phyloP scores from a whole-genome alignment of 805 yeast species.

The Barnettozyma vustinii region DNA sequence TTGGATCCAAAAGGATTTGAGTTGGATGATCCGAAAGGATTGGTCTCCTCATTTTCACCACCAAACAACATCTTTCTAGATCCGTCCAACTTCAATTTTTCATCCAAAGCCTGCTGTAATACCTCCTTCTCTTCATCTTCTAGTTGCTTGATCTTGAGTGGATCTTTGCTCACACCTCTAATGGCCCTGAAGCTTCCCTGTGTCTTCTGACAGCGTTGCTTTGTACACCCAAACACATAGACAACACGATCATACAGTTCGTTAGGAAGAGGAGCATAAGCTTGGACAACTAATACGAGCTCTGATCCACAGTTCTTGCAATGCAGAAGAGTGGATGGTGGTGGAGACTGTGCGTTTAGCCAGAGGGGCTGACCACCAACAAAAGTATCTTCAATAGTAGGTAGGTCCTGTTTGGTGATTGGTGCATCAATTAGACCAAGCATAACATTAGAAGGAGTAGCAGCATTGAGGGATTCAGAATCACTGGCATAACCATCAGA shows the following conservation, averaged over 20 bases:
- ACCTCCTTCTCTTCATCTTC: conserved; percentile 35
- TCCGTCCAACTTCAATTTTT: conserved; percentile 36
- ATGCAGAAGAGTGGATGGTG: conserved; percentile 43
- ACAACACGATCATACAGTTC: conserved; percentile 73
- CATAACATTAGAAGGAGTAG: conserved; percentile 32
- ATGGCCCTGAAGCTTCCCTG: conserved; percentile 70
- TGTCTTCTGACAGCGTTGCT: conserved; percentile 58
- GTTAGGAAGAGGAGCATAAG: conserved; percentile 71
- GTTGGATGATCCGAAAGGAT: not conserved
- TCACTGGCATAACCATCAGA: not conserved
- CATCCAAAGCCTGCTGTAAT: conserved; percentile 36
- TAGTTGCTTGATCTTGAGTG: conserved; percentile 36
- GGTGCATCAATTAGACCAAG: conserved; percentile 65
- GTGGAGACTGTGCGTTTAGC: conserved; percentile 57
- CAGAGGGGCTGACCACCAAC: conserved; percentile 78
- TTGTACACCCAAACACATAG: conserved; percentile 72
- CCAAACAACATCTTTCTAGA: conserved; percentile 33
- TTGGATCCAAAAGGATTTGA: conserved; percentile 30
- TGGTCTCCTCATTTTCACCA: conserved; percentile 26
- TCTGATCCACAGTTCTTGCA: conserved; percentile 63
- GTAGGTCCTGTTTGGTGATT: conserved; percentile 39
- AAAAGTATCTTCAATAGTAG: conserved; percentile 60
- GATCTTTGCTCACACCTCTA: conserved; percentile 68
- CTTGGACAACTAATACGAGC: conserved; percentile 71
- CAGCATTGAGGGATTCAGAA: not conserved